Percentiles rank a stretch among this genome's conserved stretches.
Evolutionary conservation across 140 eudicot species (phyloP).

Genomic region (Anethum foeniculum): DNA sequence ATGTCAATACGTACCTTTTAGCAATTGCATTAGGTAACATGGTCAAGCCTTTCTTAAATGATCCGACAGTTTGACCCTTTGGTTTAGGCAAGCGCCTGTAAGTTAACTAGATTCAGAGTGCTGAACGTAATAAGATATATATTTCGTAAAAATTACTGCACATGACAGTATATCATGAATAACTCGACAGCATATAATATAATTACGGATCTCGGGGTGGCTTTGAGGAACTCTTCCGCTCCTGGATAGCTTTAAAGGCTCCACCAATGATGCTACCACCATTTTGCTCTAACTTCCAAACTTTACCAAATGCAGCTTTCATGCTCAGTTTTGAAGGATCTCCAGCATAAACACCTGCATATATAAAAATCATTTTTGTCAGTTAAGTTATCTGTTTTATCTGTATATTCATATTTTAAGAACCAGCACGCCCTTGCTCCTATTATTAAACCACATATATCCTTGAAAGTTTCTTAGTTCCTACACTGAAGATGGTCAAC

Average conservation of each 20-base stretch:
- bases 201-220: slow-evolving; percentile 78
- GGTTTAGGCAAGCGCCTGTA: slow-evolving; percentile 87
- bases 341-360: slow-evolving; percentile 92
- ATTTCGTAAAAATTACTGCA: background rate
- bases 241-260: slow-evolving; percentile 64
- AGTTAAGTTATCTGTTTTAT: background rate
- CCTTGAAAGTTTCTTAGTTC: background rate
- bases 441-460: background rate
- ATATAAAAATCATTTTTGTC: slow-evolving; percentile 8
- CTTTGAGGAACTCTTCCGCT: slow-evolving; percentile 43
- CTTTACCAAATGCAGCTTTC: slow-evolving; percentile 98
- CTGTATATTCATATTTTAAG: background rate
- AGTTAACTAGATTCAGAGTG: slow-evolving; percentile 14
- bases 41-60: slow-evolving; percentile 76
- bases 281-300: slow-evolving; percentile 82
- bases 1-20: slow-evolving; percentile 33
- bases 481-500: background rate
- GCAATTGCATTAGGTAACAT: slow-evolving; percentile 81
- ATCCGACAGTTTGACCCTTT: slow-evolving; percentile 94
- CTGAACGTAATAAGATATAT: slow-evolving; percentile 3
- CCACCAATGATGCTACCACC: slow-evolving; percentile 95
- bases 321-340: slow-evolving; percentile 89
- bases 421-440: background rate
- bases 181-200: slow-evolving; percentile 5
- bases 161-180: background rate